Evolutionary conservation across 495 filamentous ascomycete species (phyloP).

Genomic region (Immersiella caudata): DNA sequence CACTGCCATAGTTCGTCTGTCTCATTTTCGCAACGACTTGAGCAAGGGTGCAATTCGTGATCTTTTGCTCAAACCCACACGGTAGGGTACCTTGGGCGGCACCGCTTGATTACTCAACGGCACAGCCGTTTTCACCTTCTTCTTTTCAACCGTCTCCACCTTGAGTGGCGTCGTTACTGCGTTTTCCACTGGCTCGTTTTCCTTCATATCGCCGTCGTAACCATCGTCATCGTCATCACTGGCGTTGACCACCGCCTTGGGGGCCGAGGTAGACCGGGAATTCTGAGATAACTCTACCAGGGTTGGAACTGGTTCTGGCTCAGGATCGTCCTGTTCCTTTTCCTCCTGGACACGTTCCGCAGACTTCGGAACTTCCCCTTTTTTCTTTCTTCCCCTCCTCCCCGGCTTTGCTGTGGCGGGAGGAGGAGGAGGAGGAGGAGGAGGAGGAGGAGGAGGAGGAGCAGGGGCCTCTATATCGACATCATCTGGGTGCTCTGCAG

Average conservation of each 20-base stretch:
- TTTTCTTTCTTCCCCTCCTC: conserved; percentile 18
- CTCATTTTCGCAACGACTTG: conserved; percentile 30
- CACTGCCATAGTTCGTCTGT: not conserved
- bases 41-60: conserved; percentile 36
- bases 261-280: not conserved
- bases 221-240: not conserved
- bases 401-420: conserved; percentile 5
- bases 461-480: not conserved
- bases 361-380: conserved; percentile 1
- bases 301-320: conserved; percentile 1
- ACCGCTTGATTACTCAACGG: not conserved
- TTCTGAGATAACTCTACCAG: not conserved
- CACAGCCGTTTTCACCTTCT: conserved; percentile 6
- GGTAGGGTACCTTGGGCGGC: conserved; percentile 24
- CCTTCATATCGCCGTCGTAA: not conserved
- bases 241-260: not conserved
- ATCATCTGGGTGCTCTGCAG: not conserved
- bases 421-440: no score
- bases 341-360: not conserved
- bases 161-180: not conserved
- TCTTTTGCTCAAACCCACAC: conserved; percentile 35
- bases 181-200: not conserved
- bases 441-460: not conserved
- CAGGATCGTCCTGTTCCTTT: conserved; percentile 1
- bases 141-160: not conserved